Evolutionary conservation across 176 grass and related monocot species (phyloP).

Genomic region (Triticum monococcum): DNA sequence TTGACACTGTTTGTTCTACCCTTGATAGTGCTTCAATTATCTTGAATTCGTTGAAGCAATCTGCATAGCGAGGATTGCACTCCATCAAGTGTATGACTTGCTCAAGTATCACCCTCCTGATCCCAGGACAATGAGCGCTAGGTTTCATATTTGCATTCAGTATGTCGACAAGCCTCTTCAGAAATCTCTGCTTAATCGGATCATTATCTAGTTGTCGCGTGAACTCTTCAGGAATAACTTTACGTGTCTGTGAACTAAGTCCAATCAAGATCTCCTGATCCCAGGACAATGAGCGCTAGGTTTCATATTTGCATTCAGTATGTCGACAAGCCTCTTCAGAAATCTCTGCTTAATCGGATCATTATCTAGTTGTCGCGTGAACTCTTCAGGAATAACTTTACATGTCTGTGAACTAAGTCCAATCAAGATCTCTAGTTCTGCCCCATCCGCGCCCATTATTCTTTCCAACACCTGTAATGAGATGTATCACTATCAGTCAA

Average conservation of each 20-base stretch:
- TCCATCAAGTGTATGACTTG: neutral
- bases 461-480: neutral
- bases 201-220: neutral
- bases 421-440: neutral
- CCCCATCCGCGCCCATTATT: neutral
- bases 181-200: neutral
- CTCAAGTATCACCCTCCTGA: constrained; percentile 7
- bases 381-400: neutral
- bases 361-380: neutral
- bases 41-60: neutral
- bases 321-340: neutral
- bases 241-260: neutral
- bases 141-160: neutral
- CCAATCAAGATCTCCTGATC: neutral
- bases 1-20: neutral
- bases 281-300: neutral
- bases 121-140: neutral
- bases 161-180: neutral
- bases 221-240: neutral
- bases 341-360: neutral
- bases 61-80: neutral
- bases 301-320: neutral
- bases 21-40: neutral
- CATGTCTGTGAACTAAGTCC: neutral
- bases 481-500: neutral